Base-by-base conservation (phyloP, 345 rosid species). In the Capsella bursapastoris region DNA sequence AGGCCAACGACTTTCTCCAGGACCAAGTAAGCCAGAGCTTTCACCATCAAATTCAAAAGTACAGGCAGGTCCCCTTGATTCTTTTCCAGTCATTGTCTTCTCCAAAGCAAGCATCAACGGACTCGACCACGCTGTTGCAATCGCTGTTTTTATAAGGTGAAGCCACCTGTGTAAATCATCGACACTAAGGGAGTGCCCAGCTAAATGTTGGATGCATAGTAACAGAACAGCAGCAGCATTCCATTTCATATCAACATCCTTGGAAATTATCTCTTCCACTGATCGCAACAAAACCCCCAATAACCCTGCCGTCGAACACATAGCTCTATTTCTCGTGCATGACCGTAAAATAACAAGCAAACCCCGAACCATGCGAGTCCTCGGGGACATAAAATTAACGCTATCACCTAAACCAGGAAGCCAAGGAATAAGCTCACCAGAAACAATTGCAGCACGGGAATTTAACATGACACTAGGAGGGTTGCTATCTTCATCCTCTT, bases 401-500 rank as follows among this genome's bases (percentile, higher is more conserved):
- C 78, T 82, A 59, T 92, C 99, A 71, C 93, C 96, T 38, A 60
- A 70, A 83, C 86, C 82, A 64, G 98, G 93, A 70, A 95, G 94
- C 84, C 91, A 89, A 35, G 97, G 91, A 82, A 95, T 86, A 66
- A 95, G 92, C 75, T 92, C 99, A 55, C 90, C 97, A 34, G 98
- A 86, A 79, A 95, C 99, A 78, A 88, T 86, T 60, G 99, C 98
- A 61, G 99, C 99, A 60, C 99, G 85, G 28, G 98, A 92, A 82
- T 92, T 95, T 78, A 92, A 80, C 99, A 95, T 95, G 74, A 92
- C 97, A 77, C 99, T 95, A 51, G 99, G 99, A 79, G 99, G 98
- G 75, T 88, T 92, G 73, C 80, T 86, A 68, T 92, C 97, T 66
- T 85, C 99, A 70, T 92, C 97, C 80, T 93, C 92, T 73, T 90